Conservation (phyloP, 2,329 filamentous ascomycete genomes). For the Coniochaeta pulveracea region DNA sequence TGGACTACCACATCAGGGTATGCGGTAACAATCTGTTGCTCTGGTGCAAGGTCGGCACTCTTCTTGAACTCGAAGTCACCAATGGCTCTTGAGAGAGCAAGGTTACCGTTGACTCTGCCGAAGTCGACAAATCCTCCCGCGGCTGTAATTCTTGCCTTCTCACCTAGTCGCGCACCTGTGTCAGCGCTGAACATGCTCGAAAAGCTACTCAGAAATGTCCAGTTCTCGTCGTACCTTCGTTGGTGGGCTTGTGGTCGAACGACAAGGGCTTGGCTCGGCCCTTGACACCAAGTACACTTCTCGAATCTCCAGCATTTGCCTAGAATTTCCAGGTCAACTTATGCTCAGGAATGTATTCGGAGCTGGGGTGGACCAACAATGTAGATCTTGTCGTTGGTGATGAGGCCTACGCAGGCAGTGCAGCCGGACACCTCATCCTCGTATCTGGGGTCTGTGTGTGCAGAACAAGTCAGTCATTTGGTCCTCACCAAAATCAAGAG, state of each 20-base stretch:
- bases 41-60: conserved; percentile 90
- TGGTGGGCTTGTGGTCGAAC: conserved; percentile 98
- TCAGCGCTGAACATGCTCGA: not conserved
- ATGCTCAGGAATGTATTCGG: conserved; percentile 8
- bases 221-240: conserved; percentile 57
- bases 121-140: conserved; percentile 98
- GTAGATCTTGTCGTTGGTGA: conserved; percentile 87
- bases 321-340: conserved; percentile 27
- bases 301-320: conserved; percentile 95
- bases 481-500: too few relatives aligned
- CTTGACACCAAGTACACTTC: conserved; percentile 91
- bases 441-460: conserved; percentile 75
- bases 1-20: conserved; percentile 91
- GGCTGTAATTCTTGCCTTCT: conserved; percentile 91
- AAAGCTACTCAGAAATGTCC: conserved; percentile 1
- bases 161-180: conserved; percentile 39
- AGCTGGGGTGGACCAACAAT: conserved; percentile 54
- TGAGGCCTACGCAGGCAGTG: conserved; percentile 83
- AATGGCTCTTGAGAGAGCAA: conserved; percentile 91
- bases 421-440: conserved; percentile 97
- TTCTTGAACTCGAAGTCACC: conserved; percentile 99
- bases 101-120: conserved; percentile 94
- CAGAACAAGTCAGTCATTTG: conserved; percentile 6
- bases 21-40: conserved; percentile 96
- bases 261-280: conserved; percentile 94